These are phyloP conservation scores for Penicillium desertorum DNA, from an alignment of 495 filamentous ascomycete genomes.

Conservation along the genomic window DNA sequence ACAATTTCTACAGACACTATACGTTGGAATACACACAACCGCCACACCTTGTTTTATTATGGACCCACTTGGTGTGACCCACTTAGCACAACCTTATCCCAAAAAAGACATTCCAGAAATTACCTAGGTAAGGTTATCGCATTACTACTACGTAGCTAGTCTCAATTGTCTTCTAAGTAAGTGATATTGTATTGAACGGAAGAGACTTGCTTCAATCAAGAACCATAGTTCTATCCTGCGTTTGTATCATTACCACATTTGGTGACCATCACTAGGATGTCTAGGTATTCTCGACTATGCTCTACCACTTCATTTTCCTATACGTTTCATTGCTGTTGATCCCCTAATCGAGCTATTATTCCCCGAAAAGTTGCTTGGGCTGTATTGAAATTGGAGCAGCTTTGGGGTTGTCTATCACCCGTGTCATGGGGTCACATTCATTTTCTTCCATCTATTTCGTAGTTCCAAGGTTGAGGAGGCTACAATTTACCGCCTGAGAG, in stretches of 20 bases:
- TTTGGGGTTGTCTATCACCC: not conserved
- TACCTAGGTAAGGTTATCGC: too few species aligned
- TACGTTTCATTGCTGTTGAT: not conserved
- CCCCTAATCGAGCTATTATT: not conserved
- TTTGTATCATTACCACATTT: not conserved
- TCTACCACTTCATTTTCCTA: not conserved
- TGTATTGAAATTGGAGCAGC: not conserved
- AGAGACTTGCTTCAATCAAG: not conserved
- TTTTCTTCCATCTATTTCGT: not conserved
- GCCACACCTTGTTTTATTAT: too few species aligned
- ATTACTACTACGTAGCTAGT: too few species aligned
- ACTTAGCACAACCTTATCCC: too few species aligned
- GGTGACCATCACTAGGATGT: not conserved
- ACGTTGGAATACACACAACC: too few species aligned
- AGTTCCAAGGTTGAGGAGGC: not conserved
- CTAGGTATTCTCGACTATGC: not conserved
- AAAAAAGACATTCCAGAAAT: too few species aligned
- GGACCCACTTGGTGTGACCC: too few species aligned
- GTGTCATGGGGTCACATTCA: not conserved
- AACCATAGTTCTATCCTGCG: not conserved
- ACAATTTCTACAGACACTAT: not conserved
- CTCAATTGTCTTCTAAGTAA: too few species aligned
- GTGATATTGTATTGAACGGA: too few species aligned
- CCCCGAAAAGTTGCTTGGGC: not conserved
- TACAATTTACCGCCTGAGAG: not conserved